These are phyloP conservation scores for Pythium coloratum DNA, from an alignment of 352 stramenopile genomes.

Conservation along the genomic window DNA sequence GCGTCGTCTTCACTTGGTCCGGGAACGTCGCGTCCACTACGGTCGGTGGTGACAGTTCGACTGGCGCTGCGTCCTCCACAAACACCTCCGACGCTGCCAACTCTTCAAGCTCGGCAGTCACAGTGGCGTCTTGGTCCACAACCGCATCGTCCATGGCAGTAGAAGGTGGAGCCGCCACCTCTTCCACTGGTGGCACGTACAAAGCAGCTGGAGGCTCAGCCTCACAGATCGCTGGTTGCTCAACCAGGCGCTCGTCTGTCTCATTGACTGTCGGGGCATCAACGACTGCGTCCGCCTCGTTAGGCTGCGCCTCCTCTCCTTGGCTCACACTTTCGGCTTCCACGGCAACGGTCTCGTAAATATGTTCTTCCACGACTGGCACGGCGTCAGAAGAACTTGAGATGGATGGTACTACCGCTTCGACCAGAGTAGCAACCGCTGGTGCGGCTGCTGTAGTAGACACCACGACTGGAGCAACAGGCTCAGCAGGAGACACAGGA, in stretches of 20 bases:
- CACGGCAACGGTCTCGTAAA: not conserved
- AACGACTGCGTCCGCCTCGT: not conserved
- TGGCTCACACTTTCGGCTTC: not conserved
- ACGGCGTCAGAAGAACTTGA: not conserved
- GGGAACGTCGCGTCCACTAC: not conserved
- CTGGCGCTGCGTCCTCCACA: not conserved
- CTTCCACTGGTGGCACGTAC: not conserved
- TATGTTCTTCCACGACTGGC: not conserved
- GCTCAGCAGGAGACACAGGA: not conserved
- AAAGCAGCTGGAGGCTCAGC: not conserved
- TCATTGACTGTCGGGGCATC: not conserved
- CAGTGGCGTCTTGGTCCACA: not conserved
- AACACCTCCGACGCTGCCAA: not conserved
- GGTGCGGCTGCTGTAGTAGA: not conserved
- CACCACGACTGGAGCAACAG: not conserved
- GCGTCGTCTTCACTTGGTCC: not conserved
- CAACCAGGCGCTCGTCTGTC: not conserved
- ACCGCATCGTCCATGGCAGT: not conserved
- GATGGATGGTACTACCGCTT: not conserved
- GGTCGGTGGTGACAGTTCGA: not conserved
- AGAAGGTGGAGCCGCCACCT: not conserved
- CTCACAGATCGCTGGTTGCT: not conserved
- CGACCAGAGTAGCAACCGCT: not conserved
- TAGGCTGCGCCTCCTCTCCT: not conserved
- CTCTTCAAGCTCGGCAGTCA: not conserved